Evolutionary conservation across 1,284 basidiomycete genomes (phyloP), one percentile per base, ranked within the genome.

Genomic region (Ustilago crameri): DNA sequence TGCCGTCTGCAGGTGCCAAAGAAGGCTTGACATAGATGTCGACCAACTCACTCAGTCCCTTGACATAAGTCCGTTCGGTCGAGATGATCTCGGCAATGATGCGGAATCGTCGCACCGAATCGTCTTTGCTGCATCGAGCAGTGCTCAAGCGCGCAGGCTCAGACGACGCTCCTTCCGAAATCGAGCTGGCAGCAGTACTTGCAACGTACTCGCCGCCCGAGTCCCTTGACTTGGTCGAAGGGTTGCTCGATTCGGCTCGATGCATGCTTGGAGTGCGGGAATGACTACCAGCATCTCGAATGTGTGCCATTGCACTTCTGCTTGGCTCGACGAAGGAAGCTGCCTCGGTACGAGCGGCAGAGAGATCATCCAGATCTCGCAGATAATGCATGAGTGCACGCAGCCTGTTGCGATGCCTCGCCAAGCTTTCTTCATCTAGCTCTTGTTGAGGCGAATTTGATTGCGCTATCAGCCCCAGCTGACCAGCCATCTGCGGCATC

Each of bases 1-100:
- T 59, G 18, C 64, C 66, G 9, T 75, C 73, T 56, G 91, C 88
- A 3, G 90, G 87, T 38, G 88, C 87, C n/a, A 88, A 86, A 4
- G 92, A 91, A 35, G 93, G 93, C 76, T 89, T 90, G 84, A 98
- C 91, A 82, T 98, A 99, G 65, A 98, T 96, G 61, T 95, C 91
- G 50, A 95, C 90, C 24, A 99, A 88, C 84, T 97, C 95, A 81
- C 91, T 90, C 22, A 99, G 85, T 14, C 93, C 92, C 75, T 91
- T 91, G 58, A 97, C 93, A 84, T 98, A 99, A 1, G 95, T 95
- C 67, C 92, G 88, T 84, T 99, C 95, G 42, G 95, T 98, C 78
- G 91, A 93, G 78, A 75, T 80, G 73, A 60, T 84, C 76, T 85
- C 84, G n/a, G 68, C 54, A 37, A 85, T 66, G 30, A 85, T 78